phyloP scores from a whole-genome alignment of 352 stramenopile genomes.

The Phytophthora idaei region DNA sequence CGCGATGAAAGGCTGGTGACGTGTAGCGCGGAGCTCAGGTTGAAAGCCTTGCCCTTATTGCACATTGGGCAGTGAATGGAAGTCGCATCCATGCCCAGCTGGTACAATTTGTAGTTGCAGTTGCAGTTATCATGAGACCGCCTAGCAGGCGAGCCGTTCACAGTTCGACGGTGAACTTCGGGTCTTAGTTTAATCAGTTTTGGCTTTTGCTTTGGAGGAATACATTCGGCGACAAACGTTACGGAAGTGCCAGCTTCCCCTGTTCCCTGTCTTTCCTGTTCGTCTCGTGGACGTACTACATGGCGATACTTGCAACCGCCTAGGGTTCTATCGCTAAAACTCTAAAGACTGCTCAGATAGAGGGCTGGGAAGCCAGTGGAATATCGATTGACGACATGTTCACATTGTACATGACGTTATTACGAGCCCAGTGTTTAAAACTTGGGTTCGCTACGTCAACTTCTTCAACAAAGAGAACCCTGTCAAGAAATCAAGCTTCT shows the following conservation, averaged over 20 bases:
- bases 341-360: too few species aligned
- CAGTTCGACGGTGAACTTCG: neutral
- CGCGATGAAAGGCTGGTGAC: too few species aligned
- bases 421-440: too few species aligned
- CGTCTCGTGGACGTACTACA: neutral
- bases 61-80: neutral
- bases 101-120: neutral
- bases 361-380: too few species aligned
- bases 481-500: too few species aligned
- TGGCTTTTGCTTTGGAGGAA: neutral
- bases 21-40: neutral
- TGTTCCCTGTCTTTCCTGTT: neutral
- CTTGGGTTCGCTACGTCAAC: too few species aligned
- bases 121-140: neutral
- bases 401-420: too few species aligned
- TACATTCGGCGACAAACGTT: neutral
- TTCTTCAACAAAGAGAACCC: too few species aligned
- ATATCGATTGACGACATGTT: too few species aligned
- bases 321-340: too few species aligned
- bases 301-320: too few species aligned
- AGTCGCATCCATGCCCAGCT: neutral
- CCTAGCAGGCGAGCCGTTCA: constrained; percentile 8
- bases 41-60: neutral
- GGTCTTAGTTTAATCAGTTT: neutral
- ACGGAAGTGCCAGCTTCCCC: neutral